Percentiles rank a stretch among this genome's conserved stretches.
These are phyloP conservation scores for Pseudogymnoascus pannorum DNA, from an alignment of 2,329 filamentous ascomycete species.

Conservation along the genomic window DNA sequence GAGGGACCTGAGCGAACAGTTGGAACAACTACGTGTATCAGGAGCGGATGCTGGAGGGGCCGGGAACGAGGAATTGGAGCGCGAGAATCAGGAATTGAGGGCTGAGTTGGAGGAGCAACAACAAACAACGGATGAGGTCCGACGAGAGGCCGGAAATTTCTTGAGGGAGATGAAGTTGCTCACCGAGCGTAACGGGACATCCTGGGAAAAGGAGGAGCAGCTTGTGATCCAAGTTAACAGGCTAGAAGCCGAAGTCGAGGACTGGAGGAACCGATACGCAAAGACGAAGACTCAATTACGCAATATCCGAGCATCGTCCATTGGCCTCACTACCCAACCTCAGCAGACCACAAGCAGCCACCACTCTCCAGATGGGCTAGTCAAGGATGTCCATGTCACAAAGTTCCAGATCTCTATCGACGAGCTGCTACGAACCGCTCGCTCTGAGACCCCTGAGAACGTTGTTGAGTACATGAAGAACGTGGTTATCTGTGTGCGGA, in stretches of 20 bases:
- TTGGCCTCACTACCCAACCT: slow-evolving; percentile 60
- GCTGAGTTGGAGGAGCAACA: slow-evolving; percentile 64
- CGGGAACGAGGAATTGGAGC: slow-evolving; percentile 47
- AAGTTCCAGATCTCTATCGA: slow-evolving; percentile 94
- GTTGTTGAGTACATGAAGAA: slow-evolving; percentile 82
- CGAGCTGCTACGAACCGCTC: slow-evolving; percentile 73
- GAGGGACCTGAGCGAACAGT: slow-evolving; percentile 54
- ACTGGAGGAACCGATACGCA: slow-evolving; percentile 87
- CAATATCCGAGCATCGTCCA: slow-evolving; percentile 70
- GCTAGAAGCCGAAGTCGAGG: slow-evolving; percentile 74
- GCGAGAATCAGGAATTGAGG: slow-evolving; percentile 63
- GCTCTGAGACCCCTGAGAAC: slow-evolving; percentile 63
- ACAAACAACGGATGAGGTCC: slow-evolving; percentile 77
- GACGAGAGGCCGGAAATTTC: slow-evolving; percentile 74
- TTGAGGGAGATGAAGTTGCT: slow-evolving; percentile 83
- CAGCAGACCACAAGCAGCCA: slow-evolving; percentile 60
- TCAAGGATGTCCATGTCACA: slow-evolving; percentile 89
- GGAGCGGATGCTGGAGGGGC: slow-evolving; percentile 25
- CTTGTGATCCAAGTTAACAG: slow-evolving; percentile 67
- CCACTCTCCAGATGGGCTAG: slow-evolving; percentile 62
- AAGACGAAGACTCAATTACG: slow-evolving; percentile 82
- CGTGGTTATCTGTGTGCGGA: slow-evolving; percentile 73
- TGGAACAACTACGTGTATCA: slow-evolving; percentile 45
- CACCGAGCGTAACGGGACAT: slow-evolving; percentile 70
- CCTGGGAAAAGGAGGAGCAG: slow-evolving; percentile 74